Base-by-base conservation (phyloP, 768 basidiomycete genomes). In the Plicaturopsis crispa region DNA sequence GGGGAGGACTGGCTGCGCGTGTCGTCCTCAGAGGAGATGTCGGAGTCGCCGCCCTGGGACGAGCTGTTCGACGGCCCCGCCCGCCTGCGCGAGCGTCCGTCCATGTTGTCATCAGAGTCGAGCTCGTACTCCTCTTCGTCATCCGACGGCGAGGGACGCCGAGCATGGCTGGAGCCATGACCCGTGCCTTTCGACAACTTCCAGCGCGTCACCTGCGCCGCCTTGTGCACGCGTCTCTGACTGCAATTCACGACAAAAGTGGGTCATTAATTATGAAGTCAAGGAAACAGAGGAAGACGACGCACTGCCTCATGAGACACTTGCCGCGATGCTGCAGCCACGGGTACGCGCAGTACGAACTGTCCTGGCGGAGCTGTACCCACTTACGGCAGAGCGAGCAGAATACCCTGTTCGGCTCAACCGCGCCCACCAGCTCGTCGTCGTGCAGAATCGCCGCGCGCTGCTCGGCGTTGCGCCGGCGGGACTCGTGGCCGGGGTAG, bases 351-450 rank as follows among this genome's bases (percentile, higher is more conserved):
- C 84, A 88, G 54, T 80, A 88, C 7, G 75, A 74, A 43, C 75
- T 78, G 48, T 88, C 84, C 53, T 85, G 84, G 30, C 85, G 58
- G 14, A 88, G 66, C 56, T 87, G 85, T 1, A 88, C 83, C 85
- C 85, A 88, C 57, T 87, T 86, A 50, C 72, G 66, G 53, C 86
- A 89, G 1, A 87, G 56, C 3, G 67, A 65, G 51, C 85, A 89
- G 47, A 86, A 84, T 1, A 87, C 82, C 20, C 78, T 57, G 48
- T 80, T 80, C 0, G 82, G 78, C 49, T 87, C 84, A 23, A 88
- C 85, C 39, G 75, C 69, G 14, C 69, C 71, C 38, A 86, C 72
- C 5, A 84, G 65, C 0, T 60, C 50, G 55, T 89, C 86, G 2
- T 77, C 72, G 5, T 78, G 68, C 24, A 89, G 67, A 2, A 75